Conservation (phyloP, 2,329 filamentous ascomycete species). For the Alternaria postmessia region DNA sequence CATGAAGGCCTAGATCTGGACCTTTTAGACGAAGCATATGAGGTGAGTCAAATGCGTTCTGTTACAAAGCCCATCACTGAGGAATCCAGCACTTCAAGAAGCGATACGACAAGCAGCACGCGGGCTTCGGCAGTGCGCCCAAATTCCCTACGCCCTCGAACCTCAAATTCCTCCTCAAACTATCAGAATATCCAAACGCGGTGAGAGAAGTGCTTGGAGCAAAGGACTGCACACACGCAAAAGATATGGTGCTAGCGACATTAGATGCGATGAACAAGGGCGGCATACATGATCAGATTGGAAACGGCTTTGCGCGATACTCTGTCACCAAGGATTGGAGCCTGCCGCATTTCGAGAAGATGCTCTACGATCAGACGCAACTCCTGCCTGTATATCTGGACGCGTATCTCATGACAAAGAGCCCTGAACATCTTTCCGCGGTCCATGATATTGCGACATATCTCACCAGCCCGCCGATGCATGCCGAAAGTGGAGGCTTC, state of each 20-base stretch:
- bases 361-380: constrained; percentile 91
- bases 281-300: constrained; percentile 77
- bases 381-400: constrained; percentile 85
- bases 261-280: constrained; percentile 78
- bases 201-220: constrained; percentile 89
- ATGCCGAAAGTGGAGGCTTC: constrained; percentile 75
- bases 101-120: constrained; percentile 30
- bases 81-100: constrained; percentile 30
- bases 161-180: constrained; percentile 78
- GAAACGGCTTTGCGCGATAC: constrained; percentile 82
- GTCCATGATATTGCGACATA: constrained; percentile 89
- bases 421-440: constrained; percentile 77
- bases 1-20: constrained; percentile 85
- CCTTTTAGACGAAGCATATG: constrained; percentile 87
- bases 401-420: constrained; percentile 75
- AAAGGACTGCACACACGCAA: constrained; percentile 75
- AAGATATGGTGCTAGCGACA: constrained; percentile 81
- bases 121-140: constrained; percentile 75
- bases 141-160: constrained; percentile 93
- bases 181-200: constrained; percentile 73
- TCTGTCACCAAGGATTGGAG: constrained; percentile 93
- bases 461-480: constrained; percentile 75
- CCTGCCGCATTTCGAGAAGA: constrained; percentile 95
- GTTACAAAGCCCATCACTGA: constrained; percentile 10
- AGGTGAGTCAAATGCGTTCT: constrained; percentile 56